Conservation (phyloP, 768 basidiomycete genomes). For the Lactarius akahatsu region DNA sequence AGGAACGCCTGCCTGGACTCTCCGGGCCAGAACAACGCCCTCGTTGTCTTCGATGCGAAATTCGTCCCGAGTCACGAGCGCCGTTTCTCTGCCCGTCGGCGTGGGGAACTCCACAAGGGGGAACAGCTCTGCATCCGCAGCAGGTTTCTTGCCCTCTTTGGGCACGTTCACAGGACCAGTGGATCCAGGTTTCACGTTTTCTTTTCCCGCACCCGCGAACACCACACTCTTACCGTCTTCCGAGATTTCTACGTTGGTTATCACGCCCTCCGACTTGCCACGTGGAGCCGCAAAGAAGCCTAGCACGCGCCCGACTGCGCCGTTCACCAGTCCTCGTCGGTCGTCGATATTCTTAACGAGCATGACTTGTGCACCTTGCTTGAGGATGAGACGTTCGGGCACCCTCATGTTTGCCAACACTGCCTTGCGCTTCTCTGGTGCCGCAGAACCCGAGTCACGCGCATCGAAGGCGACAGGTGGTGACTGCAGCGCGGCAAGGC, state of each 20-base stretch:
- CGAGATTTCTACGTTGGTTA: conserved; percentile 38
- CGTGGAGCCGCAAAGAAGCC: conserved; percentile 45
- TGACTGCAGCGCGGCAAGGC: conserved; percentile 50
- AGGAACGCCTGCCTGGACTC: conserved; percentile 40
- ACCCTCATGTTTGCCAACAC: conserved; percentile 64
- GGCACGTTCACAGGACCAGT: not conserved
- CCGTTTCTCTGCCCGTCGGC: conserved; percentile 43
- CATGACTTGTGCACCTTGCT: conserved; percentile 64
- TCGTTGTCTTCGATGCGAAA: conserved; percentile 54
- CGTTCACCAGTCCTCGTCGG: conserved; percentile 57
- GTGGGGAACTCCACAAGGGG: conserved; percentile 51
- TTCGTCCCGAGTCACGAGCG: conserved; percentile 52
- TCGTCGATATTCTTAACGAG: conserved; percentile 68
- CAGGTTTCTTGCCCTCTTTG: conserved; percentile 36
- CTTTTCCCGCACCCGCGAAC: conserved; percentile 35
- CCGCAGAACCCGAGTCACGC: conserved; percentile 49
- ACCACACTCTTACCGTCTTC: conserved; percentile 36
- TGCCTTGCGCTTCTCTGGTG: conserved; percentile 47
- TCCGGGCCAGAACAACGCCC: conserved; percentile 48
- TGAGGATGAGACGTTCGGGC: conserved; percentile 53
- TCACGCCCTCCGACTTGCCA: conserved; percentile 37
- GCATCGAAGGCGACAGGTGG: conserved; percentile 47
- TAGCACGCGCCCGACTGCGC: conserved; percentile 60
- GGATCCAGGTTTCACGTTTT: conserved; percentile 33
- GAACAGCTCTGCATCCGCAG: conserved; percentile 41